Base-by-base conservation (phyloP, 345 rosid species). In the Reutealis trisperma region DNA sequence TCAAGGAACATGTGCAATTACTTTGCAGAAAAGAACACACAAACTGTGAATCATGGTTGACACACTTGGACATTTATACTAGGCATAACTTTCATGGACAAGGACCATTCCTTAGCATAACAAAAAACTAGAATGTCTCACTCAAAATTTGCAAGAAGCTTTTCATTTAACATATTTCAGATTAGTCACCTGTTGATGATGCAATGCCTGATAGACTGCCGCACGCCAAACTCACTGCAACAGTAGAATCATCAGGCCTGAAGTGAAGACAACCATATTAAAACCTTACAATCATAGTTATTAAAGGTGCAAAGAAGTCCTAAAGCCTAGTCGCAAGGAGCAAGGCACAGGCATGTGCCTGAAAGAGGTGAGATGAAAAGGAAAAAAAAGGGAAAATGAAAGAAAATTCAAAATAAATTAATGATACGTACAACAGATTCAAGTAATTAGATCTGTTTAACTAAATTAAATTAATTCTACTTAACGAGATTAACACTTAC, bases 141-240 rank as follows among this genome's bases (percentile, higher is more conserved):
- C 12, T 27, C 25, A 15, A 27, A 77, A 67, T 60, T 22, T 41
- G 67, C 63, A 32, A 65, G 49, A 76, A 63, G 6, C 37, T 41
- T 63, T 67, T 9, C 41, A 71, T 13, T 47, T 30, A 71, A 49
- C 24, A 80, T 78, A 42, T 67, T 30, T 52, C 21, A 73, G 67
- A 75, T 76, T 52, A 84, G 82, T 89, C 82, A 91, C 98, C 98
- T 73, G 99, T 96, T 70, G 99, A 93, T 54, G 99, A 91, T n/a
- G 91, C 99, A 82, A 96, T 86, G 81, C 99, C 98, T 54, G 99
- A 96, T 64, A 93, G 88, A 83, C 99, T 96, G 83, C 98, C 99
- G 82, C 97, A 96, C 44, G 96, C 93, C 73, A 96, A 87, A 83
- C 99, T 91, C 71, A 90, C 87, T 55, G 87, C 79, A 34, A 86